Evolutionary conservation across 108 stramenopile genomes (phyloP).

Genomic region (Fragilaria crotonensis): DNA sequence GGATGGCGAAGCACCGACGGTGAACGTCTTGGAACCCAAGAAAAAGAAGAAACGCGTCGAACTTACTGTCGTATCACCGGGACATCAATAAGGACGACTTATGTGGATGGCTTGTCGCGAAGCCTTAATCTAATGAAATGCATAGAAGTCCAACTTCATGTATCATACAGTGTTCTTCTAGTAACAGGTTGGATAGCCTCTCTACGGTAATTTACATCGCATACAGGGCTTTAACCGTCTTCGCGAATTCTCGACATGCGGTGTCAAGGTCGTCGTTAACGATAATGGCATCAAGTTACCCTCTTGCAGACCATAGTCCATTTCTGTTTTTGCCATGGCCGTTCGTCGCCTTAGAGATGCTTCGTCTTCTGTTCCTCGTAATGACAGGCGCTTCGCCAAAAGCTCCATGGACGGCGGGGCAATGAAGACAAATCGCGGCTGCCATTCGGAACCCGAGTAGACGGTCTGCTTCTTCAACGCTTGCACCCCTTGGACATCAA

Average conservation of each 20-base stretch:
- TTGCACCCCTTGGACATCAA: constrained; percentile 52
- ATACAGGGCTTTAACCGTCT: constrained; percentile 1
- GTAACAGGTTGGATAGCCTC: too few relatives aligned
- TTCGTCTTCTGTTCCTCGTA: constrained; percentile 65
- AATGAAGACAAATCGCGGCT: constrained; percentile 57
- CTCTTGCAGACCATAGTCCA: constrained; percentile 54
- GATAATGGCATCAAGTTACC: constrained; percentile 50
- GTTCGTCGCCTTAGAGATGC: constrained; percentile 45
- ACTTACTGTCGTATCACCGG: too few relatives aligned
- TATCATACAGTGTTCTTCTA: too few relatives aligned
- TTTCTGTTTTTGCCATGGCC: constrained; percentile 51
- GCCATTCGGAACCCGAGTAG: constrained; percentile 17
- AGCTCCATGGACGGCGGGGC: constrained; percentile 67
- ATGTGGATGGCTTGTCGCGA: too few relatives aligned
- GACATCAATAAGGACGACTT: too few relatives aligned
- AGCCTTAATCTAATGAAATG: too few relatives aligned
- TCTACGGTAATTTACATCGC: too few relatives aligned
- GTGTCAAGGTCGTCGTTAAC: constrained; percentile 3
- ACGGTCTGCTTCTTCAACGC: constrained; percentile 36
- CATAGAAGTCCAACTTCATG: too few relatives aligned
- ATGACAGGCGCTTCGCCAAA: constrained; percentile 55
- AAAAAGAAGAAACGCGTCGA: too few relatives aligned
- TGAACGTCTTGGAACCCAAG: too few relatives aligned
- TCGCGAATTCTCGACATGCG: background rate
- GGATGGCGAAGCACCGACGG: too few relatives aligned